Evolutionary conservation across 1,284 basidiomycete species (phyloP), one percentile per base, ranked within the genome.

Genomic region (Veloboletus limbatus): DNA sequence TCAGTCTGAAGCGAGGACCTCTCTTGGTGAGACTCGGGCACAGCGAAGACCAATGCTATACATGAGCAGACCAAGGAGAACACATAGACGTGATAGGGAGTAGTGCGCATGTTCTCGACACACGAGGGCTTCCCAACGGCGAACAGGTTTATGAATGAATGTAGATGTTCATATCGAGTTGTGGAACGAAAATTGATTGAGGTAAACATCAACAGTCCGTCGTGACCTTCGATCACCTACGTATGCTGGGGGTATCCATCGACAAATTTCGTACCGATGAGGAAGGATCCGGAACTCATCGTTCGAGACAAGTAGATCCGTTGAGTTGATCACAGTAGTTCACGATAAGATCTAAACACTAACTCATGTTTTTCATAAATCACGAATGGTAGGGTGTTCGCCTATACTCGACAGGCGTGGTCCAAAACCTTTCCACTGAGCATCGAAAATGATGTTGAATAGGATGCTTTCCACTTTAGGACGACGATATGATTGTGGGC

Each of bases 51-150:
- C 1, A 38, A 38, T 25, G 28, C 17, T 18, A 47, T 20, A 18
- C 26, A 30, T 14, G 36, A 33, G 24, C 3, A 21, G 13, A 37
- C 33, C 21, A 45, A 16, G 30, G 39, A 6, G 17, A 41, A 21
- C 2, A 21, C 31, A 46, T 46, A 30, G 22, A 16, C 22, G 20
- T 17, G 11, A 24, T 10, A 10, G 7, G 20, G 25, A 27, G 16
- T 11, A 17, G 22, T 11, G 41, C 18, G 18, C 53, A 57, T 52
- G 40, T 8, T 54, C 28, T 45, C 11, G 36, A 21, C n/a, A n/a
- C 8, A 21, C 21, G n/a, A 33, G 13, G 27, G 2, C 22, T 17
- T 22, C 9, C n/a, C 30, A 17, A 26, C 11, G 16, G 21, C 20
- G n/a, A 30, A 8, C 14, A 24, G 34, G 26, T 35, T 52, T 54